Conservation (phyloP, 177 flowering plant species). For the Vitis hybrid region DNA sequence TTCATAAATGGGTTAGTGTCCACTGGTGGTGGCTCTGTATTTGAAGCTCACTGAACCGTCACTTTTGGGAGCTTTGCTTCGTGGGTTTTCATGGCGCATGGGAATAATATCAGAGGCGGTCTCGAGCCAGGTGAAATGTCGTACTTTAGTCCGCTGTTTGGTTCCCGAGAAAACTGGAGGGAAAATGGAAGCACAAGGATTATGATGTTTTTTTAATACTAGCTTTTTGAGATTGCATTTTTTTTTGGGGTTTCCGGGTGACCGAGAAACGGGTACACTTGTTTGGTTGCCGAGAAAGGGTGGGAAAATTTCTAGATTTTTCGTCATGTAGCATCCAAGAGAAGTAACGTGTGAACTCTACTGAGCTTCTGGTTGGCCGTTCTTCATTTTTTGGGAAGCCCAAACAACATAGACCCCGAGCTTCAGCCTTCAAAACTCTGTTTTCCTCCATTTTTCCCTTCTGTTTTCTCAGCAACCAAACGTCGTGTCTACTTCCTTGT, state of each 20-base stretch:
- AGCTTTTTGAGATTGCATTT: neutral
- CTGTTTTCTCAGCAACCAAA: constrained; percentile 15
- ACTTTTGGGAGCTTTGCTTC: too few species aligned
- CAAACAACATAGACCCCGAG: too few species aligned
- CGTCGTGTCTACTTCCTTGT: neutral
- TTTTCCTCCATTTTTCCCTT: neutral
- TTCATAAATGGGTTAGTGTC: constrained; percentile 30
- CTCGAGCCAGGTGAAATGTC: constrained; percentile 14
- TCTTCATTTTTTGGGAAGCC: neutral
- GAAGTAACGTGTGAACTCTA: neutral
- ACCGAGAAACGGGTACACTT: neutral
- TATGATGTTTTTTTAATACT: too few species aligned
- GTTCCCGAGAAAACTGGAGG: too few species aligned
- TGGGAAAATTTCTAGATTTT: neutral
- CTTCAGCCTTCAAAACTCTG: too few species aligned
- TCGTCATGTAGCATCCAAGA: neutral
- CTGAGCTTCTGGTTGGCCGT: neutral
- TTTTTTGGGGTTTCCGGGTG: neutral
- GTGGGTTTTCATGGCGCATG: too few species aligned
- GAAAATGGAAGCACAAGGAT: too few species aligned
- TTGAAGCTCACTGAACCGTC: too few species aligned
- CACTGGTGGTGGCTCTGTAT: too few species aligned
- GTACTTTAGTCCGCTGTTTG: neutral
- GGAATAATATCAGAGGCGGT: neutral
- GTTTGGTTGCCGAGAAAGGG: constrained; percentile 15